Percentiles rank a stretch among this genome's conserved stretches.
Evolutionary conservation across 129 eudicot genomes (phyloP).

Genomic region (Centella asiatica): DNA sequence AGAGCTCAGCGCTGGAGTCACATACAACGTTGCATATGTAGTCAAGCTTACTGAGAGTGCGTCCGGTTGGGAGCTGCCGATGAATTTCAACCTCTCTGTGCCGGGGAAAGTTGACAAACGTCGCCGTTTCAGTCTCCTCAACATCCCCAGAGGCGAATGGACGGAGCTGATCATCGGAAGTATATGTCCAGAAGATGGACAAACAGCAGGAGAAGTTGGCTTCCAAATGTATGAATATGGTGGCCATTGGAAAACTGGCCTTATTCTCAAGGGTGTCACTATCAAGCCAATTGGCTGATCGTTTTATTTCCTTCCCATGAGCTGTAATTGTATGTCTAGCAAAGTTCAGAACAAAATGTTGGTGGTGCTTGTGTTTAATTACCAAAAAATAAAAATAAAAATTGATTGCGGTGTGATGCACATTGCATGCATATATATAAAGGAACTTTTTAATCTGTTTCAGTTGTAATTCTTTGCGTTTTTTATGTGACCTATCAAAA

Average conservation of each 20-base stretch:
- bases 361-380: too few relatives aligned
- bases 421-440: too few relatives aligned
- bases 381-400: too few relatives aligned
- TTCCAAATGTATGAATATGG: constrained; percentile 7
- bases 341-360: too few relatives aligned
- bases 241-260: constrained; percentile 13
- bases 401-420: too few relatives aligned
- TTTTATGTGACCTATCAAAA: too few relatives aligned
- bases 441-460: too few relatives aligned
- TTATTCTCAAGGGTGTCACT: constrained; percentile 13
- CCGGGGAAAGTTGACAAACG: background rate
- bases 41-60: constrained; percentile 3
- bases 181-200: background rate
- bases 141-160: constrained; percentile 9
- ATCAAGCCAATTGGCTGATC: constrained; percentile 7
- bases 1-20: constrained; percentile 6
- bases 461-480: too few relatives aligned
- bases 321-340: too few relatives aligned
- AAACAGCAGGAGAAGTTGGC: constrained; percentile 5
- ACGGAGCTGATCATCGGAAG: constrained; percentile 4
- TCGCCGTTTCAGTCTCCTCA: constrained; percentile 2
- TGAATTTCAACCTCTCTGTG: background rate
- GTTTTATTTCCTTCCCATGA: background rate
- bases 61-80: constrained; percentile 14
- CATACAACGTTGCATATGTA: constrained; percentile 1